A percentile compares a stretch with the other conserved stretches of the same genome.
These are phyloP conservation scores for Leptosphaerulina australis DNA, from an alignment of 2,329 filamentous ascomycete species.

Conservation along the genomic window DNA sequence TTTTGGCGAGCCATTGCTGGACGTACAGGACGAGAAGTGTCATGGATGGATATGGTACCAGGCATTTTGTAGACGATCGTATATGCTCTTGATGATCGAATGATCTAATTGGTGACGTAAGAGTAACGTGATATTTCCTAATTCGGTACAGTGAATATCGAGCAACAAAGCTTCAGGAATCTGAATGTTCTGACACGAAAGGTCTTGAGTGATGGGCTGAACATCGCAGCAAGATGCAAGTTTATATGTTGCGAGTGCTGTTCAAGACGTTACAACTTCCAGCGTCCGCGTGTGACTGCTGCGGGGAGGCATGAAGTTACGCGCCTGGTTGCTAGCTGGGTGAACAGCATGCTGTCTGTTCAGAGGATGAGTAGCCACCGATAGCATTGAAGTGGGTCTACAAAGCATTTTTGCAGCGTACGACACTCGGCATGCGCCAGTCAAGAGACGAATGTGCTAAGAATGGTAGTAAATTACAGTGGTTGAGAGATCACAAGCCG, in stretches of 20 bases:
- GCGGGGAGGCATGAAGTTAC: constrained; percentile 7
- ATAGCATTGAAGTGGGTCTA: constrained; percentile 8
- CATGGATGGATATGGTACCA: neutral
- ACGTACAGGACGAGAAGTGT: constrained; percentile 6
- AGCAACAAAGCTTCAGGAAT: neutral
- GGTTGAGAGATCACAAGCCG: constrained; percentile 2
- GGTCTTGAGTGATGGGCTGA: neutral
- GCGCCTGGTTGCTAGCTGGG: constrained; percentile 9
- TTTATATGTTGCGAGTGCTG: neutral
- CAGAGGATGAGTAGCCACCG: constrained; percentile 14
- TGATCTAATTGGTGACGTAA: constrained; percentile 15
- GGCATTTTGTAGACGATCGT: constrained; percentile 9
- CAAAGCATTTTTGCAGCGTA: neutral
- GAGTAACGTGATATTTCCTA: constrained; percentile 15
- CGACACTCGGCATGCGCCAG: constrained; percentile 5
- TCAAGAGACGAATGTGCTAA: constrained; percentile 1
- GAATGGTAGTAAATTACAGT: neutral
- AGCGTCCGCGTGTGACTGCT: constrained; percentile 5
- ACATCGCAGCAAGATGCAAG: neutral
- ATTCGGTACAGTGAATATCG: neutral
- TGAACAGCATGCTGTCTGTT: constrained; percentile 13
- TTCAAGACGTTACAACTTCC: neutral
- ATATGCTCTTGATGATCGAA: constrained; percentile 4
- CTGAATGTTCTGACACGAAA: neutral
- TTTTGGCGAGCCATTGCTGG: constrained; percentile 26